A percentile compares a stretch with the other conserved stretches of the same genome.
Evolutionary conservation across 2,329 filamentous ascomycete species (phyloP).

Genomic region (Colletotrichum sp.): DNA sequence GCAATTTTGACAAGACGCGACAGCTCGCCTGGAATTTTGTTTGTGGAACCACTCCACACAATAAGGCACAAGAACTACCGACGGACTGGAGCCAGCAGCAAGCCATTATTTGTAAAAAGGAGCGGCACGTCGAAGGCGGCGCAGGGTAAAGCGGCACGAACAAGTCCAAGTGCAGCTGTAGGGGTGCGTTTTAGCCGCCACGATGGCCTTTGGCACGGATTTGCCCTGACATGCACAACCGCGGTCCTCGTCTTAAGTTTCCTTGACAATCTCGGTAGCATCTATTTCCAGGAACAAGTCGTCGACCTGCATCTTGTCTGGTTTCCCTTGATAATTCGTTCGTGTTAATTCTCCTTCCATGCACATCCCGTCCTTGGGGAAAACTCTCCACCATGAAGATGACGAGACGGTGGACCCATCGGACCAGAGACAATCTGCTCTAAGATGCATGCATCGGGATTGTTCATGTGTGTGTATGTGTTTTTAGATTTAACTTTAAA

Average conservation of each 20-base stretch:
- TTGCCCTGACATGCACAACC: background rate
- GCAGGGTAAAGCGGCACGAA: background rate
- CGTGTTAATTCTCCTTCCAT: background rate
- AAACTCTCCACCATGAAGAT: background rate
- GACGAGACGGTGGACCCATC: background rate
- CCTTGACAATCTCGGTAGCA: slow-evolving; percentile 3
- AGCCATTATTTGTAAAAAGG: background rate
- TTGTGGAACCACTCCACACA: background rate
- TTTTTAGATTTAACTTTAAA: background rate
- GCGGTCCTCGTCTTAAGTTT: slow-evolving; percentile 1
- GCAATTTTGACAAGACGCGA: background rate
- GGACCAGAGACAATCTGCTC: background rate
- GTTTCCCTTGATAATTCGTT: background rate
- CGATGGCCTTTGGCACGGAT: background rate
- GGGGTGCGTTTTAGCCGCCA: background rate
- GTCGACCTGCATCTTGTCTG: background rate
- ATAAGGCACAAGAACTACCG: background rate
- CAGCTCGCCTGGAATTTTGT: background rate
- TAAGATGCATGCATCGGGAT: background rate
- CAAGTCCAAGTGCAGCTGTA: background rate
- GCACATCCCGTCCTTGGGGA: background rate
- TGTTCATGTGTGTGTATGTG: background rate
- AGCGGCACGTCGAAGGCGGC: background rate
- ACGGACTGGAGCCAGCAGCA: background rate
- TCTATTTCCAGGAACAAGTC: background rate